phyloP scores from a whole-genome alignment of 179 eudicot genomes.

The Beta macrorhiza region DNA sequence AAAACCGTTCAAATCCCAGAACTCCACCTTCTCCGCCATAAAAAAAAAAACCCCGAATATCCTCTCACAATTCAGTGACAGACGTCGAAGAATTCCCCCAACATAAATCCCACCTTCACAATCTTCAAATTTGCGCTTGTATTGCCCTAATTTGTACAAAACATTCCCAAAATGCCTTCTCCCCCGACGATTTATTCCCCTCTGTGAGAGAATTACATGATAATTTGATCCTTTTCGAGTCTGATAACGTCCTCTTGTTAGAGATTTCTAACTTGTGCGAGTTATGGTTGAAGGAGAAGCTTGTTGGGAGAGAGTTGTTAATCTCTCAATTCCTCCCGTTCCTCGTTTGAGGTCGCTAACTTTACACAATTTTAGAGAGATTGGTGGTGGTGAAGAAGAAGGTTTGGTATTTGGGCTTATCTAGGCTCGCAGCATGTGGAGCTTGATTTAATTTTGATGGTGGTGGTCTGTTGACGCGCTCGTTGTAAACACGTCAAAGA shows the following conservation, averaged over 20 bases:
- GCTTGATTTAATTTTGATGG: too few relatives aligned
- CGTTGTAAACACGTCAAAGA: too few relatives aligned
- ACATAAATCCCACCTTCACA: constrained; percentile 3
- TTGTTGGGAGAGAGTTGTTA: constrained; percentile 62
- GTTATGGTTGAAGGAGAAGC: constrained; percentile 81
- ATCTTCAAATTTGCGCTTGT: too few relatives aligned
- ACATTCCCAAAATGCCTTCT: constrained; percentile 24
- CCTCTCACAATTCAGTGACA: constrained; percentile 35
- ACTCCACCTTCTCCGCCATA: constrained; percentile 60
- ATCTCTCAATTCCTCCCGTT: constrained; percentile 74
- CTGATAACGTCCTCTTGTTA: constrained; percentile 48
- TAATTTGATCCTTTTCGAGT: constrained; percentile 67
- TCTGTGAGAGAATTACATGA: constrained; percentile 69
- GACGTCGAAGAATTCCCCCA: constrained; percentile 17
- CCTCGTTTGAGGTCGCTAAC: constrained; percentile 66
- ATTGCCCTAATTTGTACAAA: too few relatives aligned
- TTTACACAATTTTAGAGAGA: constrained; percentile 35
- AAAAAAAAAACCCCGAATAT: constrained; percentile 54
- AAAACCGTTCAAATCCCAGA: constrained; percentile 25
- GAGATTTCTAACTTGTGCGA: constrained; percentile 78
- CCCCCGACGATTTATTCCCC: constrained; percentile 53
- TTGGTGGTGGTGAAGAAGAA: too few relatives aligned
- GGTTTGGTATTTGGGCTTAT: too few relatives aligned
- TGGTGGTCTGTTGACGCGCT: too few relatives aligned
- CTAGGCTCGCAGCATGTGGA: too few relatives aligned